phyloP scores from a whole-genome alignment of 495 filamentous ascomycete genomes.

The Amniculicola lignicola region DNA sequence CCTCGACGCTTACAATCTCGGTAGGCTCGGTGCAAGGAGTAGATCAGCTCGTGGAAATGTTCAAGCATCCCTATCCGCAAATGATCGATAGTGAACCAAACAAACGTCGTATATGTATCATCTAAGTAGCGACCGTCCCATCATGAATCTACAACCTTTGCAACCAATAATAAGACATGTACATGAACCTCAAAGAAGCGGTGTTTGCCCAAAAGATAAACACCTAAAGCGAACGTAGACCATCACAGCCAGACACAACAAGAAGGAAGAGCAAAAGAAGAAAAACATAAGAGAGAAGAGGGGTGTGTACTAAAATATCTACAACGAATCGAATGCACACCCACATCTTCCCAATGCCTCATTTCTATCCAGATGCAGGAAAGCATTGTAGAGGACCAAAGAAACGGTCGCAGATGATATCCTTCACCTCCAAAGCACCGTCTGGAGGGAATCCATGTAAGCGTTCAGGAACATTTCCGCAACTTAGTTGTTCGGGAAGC shows the following conservation, averaged over 20 bases:
- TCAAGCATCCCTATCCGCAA: too few species aligned
- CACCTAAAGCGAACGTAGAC: background rate
- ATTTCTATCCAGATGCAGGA: too few species aligned
- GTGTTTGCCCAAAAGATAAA: background rate
- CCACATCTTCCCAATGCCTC: too few species aligned
- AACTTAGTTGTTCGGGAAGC: constrained; percentile 20
- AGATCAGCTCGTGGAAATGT: too few species aligned
- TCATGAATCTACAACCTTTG: background rate
- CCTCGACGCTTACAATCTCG: too few species aligned
- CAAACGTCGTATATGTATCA: too few species aligned
- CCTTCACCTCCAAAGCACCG: too few species aligned
- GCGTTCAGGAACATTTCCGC: background rate
- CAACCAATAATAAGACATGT: background rate
- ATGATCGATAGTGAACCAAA: too few species aligned
- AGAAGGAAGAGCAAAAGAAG: too few species aligned
- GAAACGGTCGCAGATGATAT: background rate
- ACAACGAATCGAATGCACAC: background rate
- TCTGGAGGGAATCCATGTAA: background rate
- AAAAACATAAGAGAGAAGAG: too few species aligned
- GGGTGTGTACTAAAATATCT: constrained; percentile 5
- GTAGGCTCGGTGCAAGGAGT: too few species aligned
- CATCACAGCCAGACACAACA: background rate
- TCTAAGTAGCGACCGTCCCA: background rate
- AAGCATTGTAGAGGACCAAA: background rate
- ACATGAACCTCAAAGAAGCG: background rate